phyloP scores from a whole-genome alignment of 306 rosid genomes.

The Mucuna pruriens region DNA sequence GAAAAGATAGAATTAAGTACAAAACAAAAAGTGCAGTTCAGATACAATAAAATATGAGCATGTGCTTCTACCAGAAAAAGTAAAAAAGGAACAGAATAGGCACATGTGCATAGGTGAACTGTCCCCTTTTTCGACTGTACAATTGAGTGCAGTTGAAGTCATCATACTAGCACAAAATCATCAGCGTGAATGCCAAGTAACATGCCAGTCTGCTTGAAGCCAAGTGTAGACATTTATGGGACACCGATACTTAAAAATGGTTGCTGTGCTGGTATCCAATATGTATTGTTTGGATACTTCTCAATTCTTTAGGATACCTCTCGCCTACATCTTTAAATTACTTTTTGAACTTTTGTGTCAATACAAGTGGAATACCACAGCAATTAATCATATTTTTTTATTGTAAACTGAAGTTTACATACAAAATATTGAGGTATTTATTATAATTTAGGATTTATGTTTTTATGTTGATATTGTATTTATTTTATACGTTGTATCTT shows the following conservation, averaged over 20 bases:
- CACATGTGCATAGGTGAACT: background rate
- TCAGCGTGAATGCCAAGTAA: background rate
- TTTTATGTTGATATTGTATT: background rate
- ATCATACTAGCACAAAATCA: constrained; percentile 10
- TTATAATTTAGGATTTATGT: background rate
- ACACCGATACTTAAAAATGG: background rate
- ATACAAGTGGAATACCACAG: background rate
- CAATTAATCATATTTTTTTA: background rate
- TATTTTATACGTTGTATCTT: constrained; percentile 2
- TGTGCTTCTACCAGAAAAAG: background rate
- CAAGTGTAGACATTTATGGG: background rate
- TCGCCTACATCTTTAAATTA: background rate
- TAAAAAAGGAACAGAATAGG: background rate
- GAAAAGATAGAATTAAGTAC: background rate
- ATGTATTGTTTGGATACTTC: background rate
- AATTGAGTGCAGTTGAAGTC: background rate
- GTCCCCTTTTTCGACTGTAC: background rate
- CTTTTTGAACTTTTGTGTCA: background rate
- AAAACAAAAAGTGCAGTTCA: constrained; percentile 17
- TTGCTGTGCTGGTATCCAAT: background rate
- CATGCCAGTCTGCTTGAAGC: background rate
- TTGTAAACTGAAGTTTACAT: background rate
- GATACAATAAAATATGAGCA: background rate
- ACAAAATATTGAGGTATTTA: constrained; percentile 3
- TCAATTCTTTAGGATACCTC: too few relatives aligned